Base-by-base conservation (phyloP, 805 yeast species). In the Nakazawaea populi region DNA sequence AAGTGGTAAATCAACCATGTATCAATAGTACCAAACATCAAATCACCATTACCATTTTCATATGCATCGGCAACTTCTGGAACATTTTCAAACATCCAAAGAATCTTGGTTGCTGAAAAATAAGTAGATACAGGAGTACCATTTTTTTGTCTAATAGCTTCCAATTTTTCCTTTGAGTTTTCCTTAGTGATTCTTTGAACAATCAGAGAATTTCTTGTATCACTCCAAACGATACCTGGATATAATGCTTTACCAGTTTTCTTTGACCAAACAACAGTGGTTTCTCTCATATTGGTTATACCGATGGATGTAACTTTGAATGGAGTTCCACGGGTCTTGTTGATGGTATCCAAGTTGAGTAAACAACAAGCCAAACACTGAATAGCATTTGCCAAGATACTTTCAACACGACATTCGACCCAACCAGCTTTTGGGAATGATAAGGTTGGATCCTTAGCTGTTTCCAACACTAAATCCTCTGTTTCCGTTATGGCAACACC, bases 141-240 rank as follows among this genome's bases (percentile, higher is more conserved):
- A 42, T 89, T 85, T 58, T 77, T 80, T 57, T 77, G 72, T 60
- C 79, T 75, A 58, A 89, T 73, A 49, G 73, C 74, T 42, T 76
- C 80, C 55, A 87, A 76, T 46, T 74, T 74, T 34, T 77, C 83
- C 42, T 73, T 75, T 29, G 83, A 73, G 29, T 78, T 74, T 57
- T 73, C 73, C 52, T 74, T 70, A 58, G 77, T 77, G 63, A 85
- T 74, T 56, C 82, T 78, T 55, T 79, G 78, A 48, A 89, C 90
- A 46, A 87, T 76, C 18, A 75, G 80, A 8, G 87, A 70, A 40
- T 96, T 92, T 63, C 98, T 79, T 40, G 96, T 87, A 70, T 91
- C 98, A 55, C 92, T 88, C 98, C 98, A 91, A 37, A 91, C 96
- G 65, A 91, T 89, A 61, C 97, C 97, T 64, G 87, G 85, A 63